phyloP scores from a whole-genome alignment of 129 eudicot species.

The Flaveria ramosissima region DNA sequence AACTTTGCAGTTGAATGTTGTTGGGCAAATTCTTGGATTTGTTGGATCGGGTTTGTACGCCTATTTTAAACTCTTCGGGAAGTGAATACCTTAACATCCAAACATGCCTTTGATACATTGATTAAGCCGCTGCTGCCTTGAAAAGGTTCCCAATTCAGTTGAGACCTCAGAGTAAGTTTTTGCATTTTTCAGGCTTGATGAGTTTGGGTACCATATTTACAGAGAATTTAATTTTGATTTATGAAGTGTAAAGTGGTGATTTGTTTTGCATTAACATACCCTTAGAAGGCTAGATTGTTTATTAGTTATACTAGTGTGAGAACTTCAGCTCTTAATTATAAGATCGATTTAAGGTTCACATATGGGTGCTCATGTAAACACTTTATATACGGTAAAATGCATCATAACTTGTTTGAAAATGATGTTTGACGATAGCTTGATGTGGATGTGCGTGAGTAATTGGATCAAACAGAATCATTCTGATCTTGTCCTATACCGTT shows the following conservation, averaged over 20 bases:
- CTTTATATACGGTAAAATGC: too few relatives aligned
- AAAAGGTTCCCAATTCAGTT: slow-evolving; percentile 16
- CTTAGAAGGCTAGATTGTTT: slow-evolving; percentile 11
- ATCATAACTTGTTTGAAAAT: neutral
- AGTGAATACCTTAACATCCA: slow-evolving; percentile 28
- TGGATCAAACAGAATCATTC: neutral
- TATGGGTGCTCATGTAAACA: neutral
- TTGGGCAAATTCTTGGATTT: slow-evolving; percentile 84
- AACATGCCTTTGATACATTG: neutral
- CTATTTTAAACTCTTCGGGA: slow-evolving; percentile 73
- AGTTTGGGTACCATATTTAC: slow-evolving; percentile 7
- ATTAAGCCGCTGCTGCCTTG: slow-evolving; percentile 22
- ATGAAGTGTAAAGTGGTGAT: slow-evolving; percentile 26
- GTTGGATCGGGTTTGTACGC: slow-evolving; percentile 92
- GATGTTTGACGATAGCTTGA: too few relatives aligned
- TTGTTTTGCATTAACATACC: slow-evolving; percentile 7
- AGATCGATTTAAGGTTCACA: neutral
- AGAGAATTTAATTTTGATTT: slow-evolving; percentile 5
- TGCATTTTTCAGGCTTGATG: slow-evolving; percentile 26
- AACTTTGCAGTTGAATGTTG: slow-evolving; percentile 71
- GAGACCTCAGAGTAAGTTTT: slow-evolving; percentile 7
- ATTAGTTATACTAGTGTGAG: neutral
- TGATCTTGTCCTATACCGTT: neutral
- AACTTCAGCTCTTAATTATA: neutral
- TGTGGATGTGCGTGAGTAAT: neutral